A percentile compares a stretch with the other conserved stretches of the same genome.
These are phyloP conservation scores for Jaenimonas drosophilae DNA, from an alignment of 208 protist species.

Conservation along the genomic window DNA sequence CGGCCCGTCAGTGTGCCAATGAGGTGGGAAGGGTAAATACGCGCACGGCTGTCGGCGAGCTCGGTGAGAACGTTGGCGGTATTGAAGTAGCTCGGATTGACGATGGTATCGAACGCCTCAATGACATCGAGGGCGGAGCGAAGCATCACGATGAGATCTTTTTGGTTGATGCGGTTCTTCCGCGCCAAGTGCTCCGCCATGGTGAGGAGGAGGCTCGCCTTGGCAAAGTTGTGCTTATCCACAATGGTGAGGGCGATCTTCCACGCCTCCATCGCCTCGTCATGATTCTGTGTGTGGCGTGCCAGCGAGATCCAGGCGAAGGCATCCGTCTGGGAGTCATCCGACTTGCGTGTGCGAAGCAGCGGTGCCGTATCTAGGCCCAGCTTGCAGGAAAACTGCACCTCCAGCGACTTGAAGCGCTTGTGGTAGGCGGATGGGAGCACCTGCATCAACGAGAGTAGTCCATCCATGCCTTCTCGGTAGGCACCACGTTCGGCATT, in stretches of 20 bases:
- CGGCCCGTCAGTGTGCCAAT: conserved; percentile 3
- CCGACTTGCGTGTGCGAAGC: conserved; percentile 21
- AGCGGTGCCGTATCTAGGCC: conserved; percentile 22
- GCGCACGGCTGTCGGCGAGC: background rate
- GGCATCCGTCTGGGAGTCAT: conserved; percentile 48
- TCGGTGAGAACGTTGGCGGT: background rate
- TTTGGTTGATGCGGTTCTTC: background rate
- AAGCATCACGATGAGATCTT: conserved; percentile 1
- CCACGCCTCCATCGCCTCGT: conserved; percentile 28
- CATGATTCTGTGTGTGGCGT: conserved; percentile 11
- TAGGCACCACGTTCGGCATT: conserved; percentile 16
- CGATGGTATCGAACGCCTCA: background rate
- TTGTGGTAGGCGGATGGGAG: conserved; percentile 52
- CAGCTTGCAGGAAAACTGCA: conserved; percentile 33
- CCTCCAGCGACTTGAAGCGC: conserved; percentile 33
- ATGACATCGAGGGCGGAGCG: conserved; percentile 6
- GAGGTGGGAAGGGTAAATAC: background rate
- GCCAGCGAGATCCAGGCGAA: conserved; percentile 60
- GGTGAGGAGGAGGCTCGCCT: conserved; percentile 27
- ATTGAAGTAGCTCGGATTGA: conserved; percentile 1
- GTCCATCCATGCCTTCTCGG: conserved; percentile 26
- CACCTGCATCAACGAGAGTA: conserved; percentile 28
- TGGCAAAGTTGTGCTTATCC: conserved; percentile 18
- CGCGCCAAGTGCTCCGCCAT: conserved; percentile 5
- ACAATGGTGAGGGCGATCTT: conserved; percentile 26